phyloP scores from a whole-genome alignment of 192 early-diverging fungal species.

The Coemansia sp. region DNA sequence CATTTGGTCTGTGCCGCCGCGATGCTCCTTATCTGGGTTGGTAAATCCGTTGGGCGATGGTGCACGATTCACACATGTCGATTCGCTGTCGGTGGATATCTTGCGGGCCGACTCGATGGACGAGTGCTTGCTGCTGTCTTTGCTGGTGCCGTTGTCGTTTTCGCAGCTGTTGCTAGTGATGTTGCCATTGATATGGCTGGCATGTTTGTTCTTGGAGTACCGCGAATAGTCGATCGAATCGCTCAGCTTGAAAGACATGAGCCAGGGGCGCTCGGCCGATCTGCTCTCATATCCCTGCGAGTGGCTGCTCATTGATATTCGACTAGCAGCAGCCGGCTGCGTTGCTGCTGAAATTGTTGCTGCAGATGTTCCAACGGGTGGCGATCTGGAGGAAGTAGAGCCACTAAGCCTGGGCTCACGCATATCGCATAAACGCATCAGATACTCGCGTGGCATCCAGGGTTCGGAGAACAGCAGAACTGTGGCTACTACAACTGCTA shows the following conservation, averaged over 20 bases:
- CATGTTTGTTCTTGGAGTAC: slow-evolving; percentile 22
- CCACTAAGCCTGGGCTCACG: slow-evolving; percentile 34
- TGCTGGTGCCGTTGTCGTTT: neutral
- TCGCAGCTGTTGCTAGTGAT: neutral
- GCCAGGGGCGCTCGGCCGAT: slow-evolving; percentile 37
- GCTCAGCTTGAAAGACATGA: slow-evolving; percentile 43
- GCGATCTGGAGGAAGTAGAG: slow-evolving; percentile 10
- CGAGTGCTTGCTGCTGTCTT: slow-evolving; percentile 14
- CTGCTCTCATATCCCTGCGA: slow-evolving; percentile 19
- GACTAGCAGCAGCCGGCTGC: slow-evolving; percentile 1
- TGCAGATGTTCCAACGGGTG: neutral
- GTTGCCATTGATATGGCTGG: neutral
- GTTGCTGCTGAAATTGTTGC: slow-evolving; percentile 10
- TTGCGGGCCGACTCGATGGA: slow-evolving; percentile 29
- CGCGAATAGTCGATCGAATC: slow-evolving; percentile 33
- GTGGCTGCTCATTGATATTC: slow-evolving; percentile 13
- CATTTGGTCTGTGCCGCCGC: neutral
- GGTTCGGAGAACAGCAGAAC: slow-evolving; percentile 44
- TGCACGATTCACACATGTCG: slow-evolving; percentile 28
- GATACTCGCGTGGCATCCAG: slow-evolving; percentile 48
- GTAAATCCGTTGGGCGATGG: slow-evolving; percentile 15
- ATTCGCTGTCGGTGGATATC: slow-evolving; percentile 42
- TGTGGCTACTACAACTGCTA: slow-evolving; percentile 38
- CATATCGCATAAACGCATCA: slow-evolving; percentile 39
- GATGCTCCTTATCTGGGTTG: neutral